These are phyloP conservation scores for Pleurotus tuoliensis DNA, from an alignment of 768 basidiomycete genomes.

Conservation along the genomic window DNA sequence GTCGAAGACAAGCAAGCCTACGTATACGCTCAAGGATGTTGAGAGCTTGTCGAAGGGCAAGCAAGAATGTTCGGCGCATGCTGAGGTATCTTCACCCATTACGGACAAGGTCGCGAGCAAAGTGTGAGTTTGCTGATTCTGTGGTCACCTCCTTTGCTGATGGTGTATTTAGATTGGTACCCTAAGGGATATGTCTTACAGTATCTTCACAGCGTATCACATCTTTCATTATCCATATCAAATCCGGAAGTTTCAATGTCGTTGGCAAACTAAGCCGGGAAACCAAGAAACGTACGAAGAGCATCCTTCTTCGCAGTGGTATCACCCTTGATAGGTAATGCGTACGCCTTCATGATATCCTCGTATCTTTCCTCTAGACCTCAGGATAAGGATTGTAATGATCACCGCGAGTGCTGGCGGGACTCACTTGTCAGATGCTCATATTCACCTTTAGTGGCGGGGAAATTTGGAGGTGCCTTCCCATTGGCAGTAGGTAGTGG, in stretches of 20 bases:
- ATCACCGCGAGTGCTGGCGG: neutral
- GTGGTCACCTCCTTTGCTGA: neutral
- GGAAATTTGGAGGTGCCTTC: constrained; percentile 8
- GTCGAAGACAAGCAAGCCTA: neutral
- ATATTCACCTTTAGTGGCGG: constrained; percentile 8
- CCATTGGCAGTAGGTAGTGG: neutral
- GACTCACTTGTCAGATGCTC: constrained; percentile 8
- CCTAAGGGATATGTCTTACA: neutral
- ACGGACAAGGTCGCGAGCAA: neutral
- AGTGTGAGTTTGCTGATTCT: neutral
- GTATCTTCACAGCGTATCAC: no score
- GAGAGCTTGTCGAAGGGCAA: neutral
- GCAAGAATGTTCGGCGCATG: neutral
- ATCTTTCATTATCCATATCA: neutral
- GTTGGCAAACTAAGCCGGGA: neutral
- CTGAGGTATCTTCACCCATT: neutral
- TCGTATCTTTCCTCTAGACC: constrained; percentile 9
- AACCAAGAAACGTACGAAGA: constrained; percentile 3
- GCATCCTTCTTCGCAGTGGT: constrained; percentile 3
- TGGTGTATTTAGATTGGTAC: neutral
- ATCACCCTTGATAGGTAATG: constrained; percentile 5
- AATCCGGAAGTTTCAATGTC: neutral
- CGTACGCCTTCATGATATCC: constrained; percentile 8
- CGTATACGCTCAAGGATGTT: neutral
- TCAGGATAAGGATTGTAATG: no score